phyloP scores from a whole-genome alignment of 176 grass and related monocot genomes.

The Poa pratensis region DNA sequence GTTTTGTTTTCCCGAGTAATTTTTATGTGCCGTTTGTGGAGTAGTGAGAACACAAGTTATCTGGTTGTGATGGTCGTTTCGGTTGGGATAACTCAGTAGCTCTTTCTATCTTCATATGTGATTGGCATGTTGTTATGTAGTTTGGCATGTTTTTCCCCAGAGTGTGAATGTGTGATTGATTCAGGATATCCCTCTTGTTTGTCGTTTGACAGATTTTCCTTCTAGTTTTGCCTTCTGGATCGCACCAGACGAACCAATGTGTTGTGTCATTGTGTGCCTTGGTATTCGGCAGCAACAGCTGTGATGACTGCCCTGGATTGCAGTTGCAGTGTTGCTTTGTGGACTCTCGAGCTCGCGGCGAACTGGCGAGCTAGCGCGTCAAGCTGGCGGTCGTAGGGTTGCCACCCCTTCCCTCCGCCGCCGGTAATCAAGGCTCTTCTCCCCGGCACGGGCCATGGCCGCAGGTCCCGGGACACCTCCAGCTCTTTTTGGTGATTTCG shows the following conservation, averaged over 20 bases:
- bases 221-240: background rate
- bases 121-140: background rate
- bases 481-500: too few species aligned
- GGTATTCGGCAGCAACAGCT: background rate
- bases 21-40: too few species aligned
- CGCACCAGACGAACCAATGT: background rate
- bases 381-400: too few species aligned
- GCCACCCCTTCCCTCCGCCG: background rate
- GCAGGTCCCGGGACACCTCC: too few species aligned
- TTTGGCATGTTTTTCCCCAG: slow-evolving; percentile 28
- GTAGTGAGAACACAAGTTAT: too few species aligned
- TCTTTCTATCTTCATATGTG: background rate
- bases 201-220: background rate
- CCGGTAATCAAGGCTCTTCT: background rate
- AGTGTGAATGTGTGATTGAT: slow-evolving; percentile 46
- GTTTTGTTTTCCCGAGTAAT: too few species aligned
- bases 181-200: background rate
- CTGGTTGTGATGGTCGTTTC: too few species aligned
- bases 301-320: too few species aligned
- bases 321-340: too few species aligned
- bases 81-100: too few species aligned
- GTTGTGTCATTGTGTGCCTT: background rate
- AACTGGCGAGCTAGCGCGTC: background rate
- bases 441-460: too few species aligned
- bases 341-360: too few species aligned